Evolutionary conservation across 1,139 yeast species (phyloP).

Genomic region (Torulaspora globosa): DNA sequence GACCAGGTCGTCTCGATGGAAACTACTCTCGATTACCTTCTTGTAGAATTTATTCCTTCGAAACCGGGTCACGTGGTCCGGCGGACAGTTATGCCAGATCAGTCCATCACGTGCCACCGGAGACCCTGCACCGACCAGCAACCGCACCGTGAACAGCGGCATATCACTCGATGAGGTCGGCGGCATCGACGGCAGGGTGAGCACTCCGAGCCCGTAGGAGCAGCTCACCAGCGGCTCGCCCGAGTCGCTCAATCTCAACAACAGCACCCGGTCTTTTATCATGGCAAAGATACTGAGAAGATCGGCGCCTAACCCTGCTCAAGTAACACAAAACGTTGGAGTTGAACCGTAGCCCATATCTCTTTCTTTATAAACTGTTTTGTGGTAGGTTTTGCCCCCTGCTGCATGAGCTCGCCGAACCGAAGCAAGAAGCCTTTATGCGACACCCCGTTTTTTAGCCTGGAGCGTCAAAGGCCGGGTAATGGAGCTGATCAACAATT

Average conservation of each 20-base stretch:
- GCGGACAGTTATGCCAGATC: slow-evolving; percentile 74
- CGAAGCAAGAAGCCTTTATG: too few species aligned
- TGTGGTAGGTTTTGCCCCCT: too few species aligned
- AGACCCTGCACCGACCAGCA: slow-evolving; percentile 72
- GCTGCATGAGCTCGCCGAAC: too few species aligned
- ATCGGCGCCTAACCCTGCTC: too few species aligned
- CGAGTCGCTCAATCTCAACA: slow-evolving; percentile 49
- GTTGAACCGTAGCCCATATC: too few species aligned
- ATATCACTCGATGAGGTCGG: slow-evolving; percentile 41
- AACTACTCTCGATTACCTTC: slow-evolving; percentile 46
- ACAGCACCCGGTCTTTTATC: slow-evolving; percentile 34
- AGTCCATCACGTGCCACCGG: slow-evolving; percentile 65
- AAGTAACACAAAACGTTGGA: too few species aligned
- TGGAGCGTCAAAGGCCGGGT: too few species aligned
- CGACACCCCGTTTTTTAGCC: too few species aligned
- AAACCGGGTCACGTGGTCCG: slow-evolving; percentile 42
- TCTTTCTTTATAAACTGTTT: too few species aligned
- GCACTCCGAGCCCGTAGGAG: slow-evolving; percentile 50
- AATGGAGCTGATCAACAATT: too few species aligned
- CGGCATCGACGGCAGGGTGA: slow-evolving; percentile 59
- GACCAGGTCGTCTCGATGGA: slow-evolving; percentile 58
- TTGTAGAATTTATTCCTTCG: slow-evolving; percentile 53
- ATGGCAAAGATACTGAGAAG: background rate
- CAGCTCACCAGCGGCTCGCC: slow-evolving; percentile 53
- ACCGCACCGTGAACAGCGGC: slow-evolving; percentile 51